phyloP scores from a whole-genome alignment of 1,284 basidiomycete genomes.

The Phellopilus nigrolimitatus region DNA sequence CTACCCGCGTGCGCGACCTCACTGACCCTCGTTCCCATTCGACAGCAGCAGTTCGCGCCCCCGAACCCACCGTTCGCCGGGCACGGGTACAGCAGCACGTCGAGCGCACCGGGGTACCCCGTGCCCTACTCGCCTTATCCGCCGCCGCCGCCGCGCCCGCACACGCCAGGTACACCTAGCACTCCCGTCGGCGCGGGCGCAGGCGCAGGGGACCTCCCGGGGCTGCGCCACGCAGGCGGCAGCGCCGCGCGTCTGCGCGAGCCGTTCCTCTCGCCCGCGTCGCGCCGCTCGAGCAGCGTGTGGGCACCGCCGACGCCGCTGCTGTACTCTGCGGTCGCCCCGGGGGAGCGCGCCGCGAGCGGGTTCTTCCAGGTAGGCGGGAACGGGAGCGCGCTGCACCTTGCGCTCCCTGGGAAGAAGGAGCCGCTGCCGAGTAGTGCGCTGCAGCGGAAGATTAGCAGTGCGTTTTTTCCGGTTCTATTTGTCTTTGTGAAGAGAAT shows the following conservation, averaged over 20 bases:
- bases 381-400: constrained; percentile 4
- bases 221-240: constrained; percentile 11
- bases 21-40: not conserved
- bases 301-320: constrained; percentile 50
- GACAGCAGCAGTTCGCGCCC: not conserved
- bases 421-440: constrained; percentile 20
- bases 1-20: not conserved
- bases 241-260: constrained; percentile 41
- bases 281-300: constrained; percentile 50
- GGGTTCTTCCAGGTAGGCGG: constrained; percentile 9
- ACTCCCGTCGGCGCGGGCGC: too few relatives aligned
- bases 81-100: not conserved
- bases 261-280: constrained; percentile 64
- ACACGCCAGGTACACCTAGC: constrained; percentile 11
- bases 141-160: constrained; percentile 1
- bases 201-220: too few relatives aligned
- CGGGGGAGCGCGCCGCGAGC: too few relatives aligned
- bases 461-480: constrained; percentile 1
- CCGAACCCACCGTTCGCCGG: constrained; percentile 15
- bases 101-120: not conserved
- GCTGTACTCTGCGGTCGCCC: not conserved
- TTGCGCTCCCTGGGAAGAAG: constrained; percentile 18
- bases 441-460: constrained; percentile 14
- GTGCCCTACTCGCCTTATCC: too few relatives aligned
- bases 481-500: not conserved